phyloP scores from a whole-genome alignment of 768 basidiomycete genomes.

The Xerocomellus amylosporus region DNA sequence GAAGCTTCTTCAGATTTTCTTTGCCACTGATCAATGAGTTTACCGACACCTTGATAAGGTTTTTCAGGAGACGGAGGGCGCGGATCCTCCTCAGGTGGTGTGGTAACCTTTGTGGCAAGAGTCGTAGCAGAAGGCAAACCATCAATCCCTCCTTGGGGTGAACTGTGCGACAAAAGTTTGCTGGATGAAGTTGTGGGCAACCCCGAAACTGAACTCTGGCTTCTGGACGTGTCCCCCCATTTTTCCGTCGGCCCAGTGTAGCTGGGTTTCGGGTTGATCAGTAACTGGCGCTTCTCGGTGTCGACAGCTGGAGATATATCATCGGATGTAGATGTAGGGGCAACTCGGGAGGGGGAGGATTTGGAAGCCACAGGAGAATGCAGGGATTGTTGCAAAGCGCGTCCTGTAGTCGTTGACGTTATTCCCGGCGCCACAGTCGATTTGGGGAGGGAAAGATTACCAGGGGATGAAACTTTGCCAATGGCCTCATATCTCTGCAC shows the following conservation, averaged over 20 bases:
- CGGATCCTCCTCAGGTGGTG: constrained; percentile 25
- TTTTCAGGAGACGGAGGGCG: constrained; percentile 69
- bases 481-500: constrained; percentile 80
- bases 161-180: constrained; percentile 15
- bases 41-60: constrained; percentile 80
- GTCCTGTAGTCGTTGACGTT: constrained; percentile 18
- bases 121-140: constrained; percentile 21
- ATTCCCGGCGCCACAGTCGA: constrained; percentile 17
- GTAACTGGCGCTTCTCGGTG: constrained; percentile 21
- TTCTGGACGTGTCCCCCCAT: constrained; percentile 7
- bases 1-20: constrained; percentile 63
- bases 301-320: constrained; percentile 13
- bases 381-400: constrained; percentile 17
- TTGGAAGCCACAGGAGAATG: constrained; percentile 27
- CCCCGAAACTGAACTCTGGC: constrained; percentile 21
- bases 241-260: constrained; percentile 21
- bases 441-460: constrained; percentile 34
- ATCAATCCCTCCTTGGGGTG: constrained; percentile 23
- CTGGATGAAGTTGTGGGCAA: constrained; percentile 22
- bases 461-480: constrained; percentile 30
- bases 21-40: constrained; percentile 87
- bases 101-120: constrained; percentile 5
- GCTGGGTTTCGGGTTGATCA: constrained; percentile 8
- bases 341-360: constrained; percentile 22
- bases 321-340: constrained; percentile 6